These are phyloP conservation scores for Colletotrichum musae DNA, from an alignment of 2,329 filamentous ascomycete genomes.

Conservation along the genomic window DNA sequence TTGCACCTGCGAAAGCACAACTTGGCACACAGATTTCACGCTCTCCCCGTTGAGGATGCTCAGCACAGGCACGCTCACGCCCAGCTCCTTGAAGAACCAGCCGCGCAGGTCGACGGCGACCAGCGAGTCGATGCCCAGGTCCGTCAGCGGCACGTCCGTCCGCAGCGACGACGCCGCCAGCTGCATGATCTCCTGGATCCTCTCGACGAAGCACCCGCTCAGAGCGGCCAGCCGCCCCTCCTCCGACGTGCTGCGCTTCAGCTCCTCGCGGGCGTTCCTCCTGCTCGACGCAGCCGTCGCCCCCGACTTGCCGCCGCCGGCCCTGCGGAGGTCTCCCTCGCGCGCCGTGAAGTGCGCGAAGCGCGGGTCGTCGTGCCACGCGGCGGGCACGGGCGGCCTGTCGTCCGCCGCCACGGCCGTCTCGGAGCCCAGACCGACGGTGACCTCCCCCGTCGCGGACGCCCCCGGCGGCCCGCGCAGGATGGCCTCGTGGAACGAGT, in stretches of 20 bases:
- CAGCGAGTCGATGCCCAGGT: conserved; percentile 47
- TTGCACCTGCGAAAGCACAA: conserved; percentile 10
- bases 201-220: neutral
- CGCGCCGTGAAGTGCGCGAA: conserved; percentile 24
- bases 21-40: conserved; percentile 27
- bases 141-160: conserved; percentile 5
- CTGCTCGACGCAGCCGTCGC: neutral
- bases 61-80: conserved; percentile 60
- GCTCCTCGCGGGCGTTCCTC: conserved; percentile 12
- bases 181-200: conserved; percentile 26
- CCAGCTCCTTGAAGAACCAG: conserved; percentile 62
- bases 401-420: neutral
- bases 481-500: conserved; percentile 27
- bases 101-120: conserved; percentile 54
- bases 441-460: conserved; percentile 13
- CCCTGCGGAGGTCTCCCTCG: neutral
- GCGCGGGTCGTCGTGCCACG: conserved; percentile 11
- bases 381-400: neutral
- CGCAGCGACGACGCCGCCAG: conserved; percentile 10
- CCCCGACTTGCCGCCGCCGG: neutral
- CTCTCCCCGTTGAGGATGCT: conserved; percentile 57
- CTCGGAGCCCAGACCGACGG: conserved; percentile 13
- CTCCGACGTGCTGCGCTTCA: neutral
- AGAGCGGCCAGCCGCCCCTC: conserved; percentile 7
- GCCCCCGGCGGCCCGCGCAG: conserved; percentile 7